Conservation (phyloP, 768 basidiomycete genomes). For the Gymnopilus dilepis region DNA sequence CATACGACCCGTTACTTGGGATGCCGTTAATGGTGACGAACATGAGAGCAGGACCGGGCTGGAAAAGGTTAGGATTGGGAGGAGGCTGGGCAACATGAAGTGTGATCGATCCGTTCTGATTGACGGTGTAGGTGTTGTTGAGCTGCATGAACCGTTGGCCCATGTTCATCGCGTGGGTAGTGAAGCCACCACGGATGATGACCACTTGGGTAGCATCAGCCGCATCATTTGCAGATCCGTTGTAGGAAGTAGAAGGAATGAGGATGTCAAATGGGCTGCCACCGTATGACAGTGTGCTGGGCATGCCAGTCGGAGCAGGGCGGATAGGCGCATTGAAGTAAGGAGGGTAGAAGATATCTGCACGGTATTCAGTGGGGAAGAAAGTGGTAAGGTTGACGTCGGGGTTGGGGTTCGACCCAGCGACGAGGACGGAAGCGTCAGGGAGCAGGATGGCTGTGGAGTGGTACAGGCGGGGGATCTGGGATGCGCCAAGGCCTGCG, state of each 20-base stretch:
- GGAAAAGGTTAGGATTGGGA: slow-evolving; percentile 84
- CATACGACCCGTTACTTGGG: slow-evolving; percentile 76
- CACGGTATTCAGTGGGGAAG: slow-evolving; percentile 80
- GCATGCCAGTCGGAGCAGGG: slow-evolving; percentile 73
- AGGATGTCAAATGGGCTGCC: slow-evolving; percentile 80
- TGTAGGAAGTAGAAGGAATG: slow-evolving; percentile 67
- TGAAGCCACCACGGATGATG: slow-evolving; percentile 81
- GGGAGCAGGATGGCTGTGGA: slow-evolving; percentile 89
- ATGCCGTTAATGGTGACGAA: slow-evolving; percentile 87
- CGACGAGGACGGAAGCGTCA: slow-evolving; percentile 84
- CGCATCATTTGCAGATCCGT: slow-evolving; percentile 68
- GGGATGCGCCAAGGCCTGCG: slow-evolving; percentile 61
- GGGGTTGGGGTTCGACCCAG: slow-evolving; percentile 92
- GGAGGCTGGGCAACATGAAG: slow-evolving; percentile 85
- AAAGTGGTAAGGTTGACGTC: slow-evolving; percentile 68
- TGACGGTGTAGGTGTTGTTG: slow-evolving; percentile 83
- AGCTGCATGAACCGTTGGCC: slow-evolving; percentile 83
- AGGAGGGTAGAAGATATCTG: slow-evolving; percentile 90
- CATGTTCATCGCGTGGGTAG: slow-evolving; percentile 90
- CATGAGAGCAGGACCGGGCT: slow-evolving; percentile 86
- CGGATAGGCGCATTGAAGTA: slow-evolving; percentile 78
- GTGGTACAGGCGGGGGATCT: slow-evolving; percentile 87
- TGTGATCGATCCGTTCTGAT: slow-evolving; percentile 73
- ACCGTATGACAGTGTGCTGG: slow-evolving; percentile 79
- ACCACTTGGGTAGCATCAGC: slow-evolving; percentile 78